Base-by-base conservation (phyloP, 1,284 basidiomycete species). In the Tetrapyrgos nigripes region DNA sequence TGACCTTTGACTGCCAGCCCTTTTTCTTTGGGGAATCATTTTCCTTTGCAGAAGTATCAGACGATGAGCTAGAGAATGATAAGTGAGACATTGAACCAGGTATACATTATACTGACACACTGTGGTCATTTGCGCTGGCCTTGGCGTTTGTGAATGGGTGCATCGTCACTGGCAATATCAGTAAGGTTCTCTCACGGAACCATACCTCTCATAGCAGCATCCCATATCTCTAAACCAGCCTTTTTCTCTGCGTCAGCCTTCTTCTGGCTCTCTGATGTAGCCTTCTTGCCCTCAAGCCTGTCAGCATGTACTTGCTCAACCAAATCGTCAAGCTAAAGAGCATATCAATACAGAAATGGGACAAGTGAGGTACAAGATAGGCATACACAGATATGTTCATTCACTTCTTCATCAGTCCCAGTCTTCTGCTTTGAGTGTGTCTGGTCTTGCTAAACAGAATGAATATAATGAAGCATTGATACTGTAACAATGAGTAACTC, bases 201-300 rank as follows among this genome's bases (percentile, higher is more conserved):
- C 8, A 50, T 14, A 8, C 59, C 55, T 27, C 29, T 43, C 59
- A 61, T 61, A 10, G 55, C 44, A 8, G 23, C 37, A n/a, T 60
- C 59, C 9, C 58, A 37, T 5, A 59, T 6, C 43, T 59, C 47
- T 14, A 50, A 23, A 1, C 53, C 58, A 3, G 54, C 55, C 4
- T 17, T 27, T 11, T 11, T 23, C 37, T 27, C 33, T 60, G 28
- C 19, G 50, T 26, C 11, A 3, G 6, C 24, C 28, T 53, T 53
- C 50, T 55, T 44, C 40, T 73, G 71, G 43, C 62, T 19, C 55
- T 62, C 13, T n/a, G 54, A 31, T 55, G 64, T 59, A 37, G 3
- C 24, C 31, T 33, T 3, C 53, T 40, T 29, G n/a, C 60, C 19
- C 24, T 47, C 49, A 2, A 35, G 19, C 9, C 47, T 37, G 4